A percentile compares a stretch with the other conserved stretches of the same genome.
Evolutionary conservation across 257 asterid genomes (phyloP).

Genomic region (Solanum arcanum): DNA sequence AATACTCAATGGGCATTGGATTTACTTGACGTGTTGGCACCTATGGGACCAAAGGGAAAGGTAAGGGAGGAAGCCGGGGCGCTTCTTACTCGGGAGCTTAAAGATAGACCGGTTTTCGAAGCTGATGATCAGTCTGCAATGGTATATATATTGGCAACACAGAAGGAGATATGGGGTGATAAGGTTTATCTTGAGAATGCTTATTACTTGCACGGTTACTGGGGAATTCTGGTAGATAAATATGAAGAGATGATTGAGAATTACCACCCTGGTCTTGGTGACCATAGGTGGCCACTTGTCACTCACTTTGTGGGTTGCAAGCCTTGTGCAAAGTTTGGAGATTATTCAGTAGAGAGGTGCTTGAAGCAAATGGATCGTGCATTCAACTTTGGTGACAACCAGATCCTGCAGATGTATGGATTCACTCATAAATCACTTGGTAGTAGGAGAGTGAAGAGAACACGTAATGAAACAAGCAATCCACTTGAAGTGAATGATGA

Average conservation of each 20-base stretch:
- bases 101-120: conserved; percentile 71
- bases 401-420: conserved; percentile 81
- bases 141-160: conserved; percentile 78
- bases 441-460: conserved; percentile 57
- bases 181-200: conserved; percentile 74
- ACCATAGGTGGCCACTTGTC: conserved; percentile 91
- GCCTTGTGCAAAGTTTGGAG: conserved; percentile 90
- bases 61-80: conserved; percentile 74
- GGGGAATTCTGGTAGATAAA: conserved; percentile 82
- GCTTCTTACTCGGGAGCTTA: conserved; percentile 55
- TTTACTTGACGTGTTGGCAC: conserved; percentile 76
- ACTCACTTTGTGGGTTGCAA: conserved; percentile 99
- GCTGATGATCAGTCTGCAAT: conserved; percentile 97
- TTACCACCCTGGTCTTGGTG: conserved; percentile 85
- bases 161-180: conserved; percentile 67
- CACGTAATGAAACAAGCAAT: conserved; percentile 53
- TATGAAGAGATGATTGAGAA: conserved; percentile 93
- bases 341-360: conserved; percentile 85
- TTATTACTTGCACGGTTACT: conserved; percentile 76
- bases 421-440: conserved; percentile 54
- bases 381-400: conserved; percentile 70
- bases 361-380: conserved; percentile 95
- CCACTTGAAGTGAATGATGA: conserved; percentile 62
- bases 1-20: conserved; percentile 91
- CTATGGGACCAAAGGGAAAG: conserved; percentile 94